Evolutionary conservation across 2,329 filamentous ascomycete genomes (phyloP).

Genomic region (Fusarium anguioides): DNA sequence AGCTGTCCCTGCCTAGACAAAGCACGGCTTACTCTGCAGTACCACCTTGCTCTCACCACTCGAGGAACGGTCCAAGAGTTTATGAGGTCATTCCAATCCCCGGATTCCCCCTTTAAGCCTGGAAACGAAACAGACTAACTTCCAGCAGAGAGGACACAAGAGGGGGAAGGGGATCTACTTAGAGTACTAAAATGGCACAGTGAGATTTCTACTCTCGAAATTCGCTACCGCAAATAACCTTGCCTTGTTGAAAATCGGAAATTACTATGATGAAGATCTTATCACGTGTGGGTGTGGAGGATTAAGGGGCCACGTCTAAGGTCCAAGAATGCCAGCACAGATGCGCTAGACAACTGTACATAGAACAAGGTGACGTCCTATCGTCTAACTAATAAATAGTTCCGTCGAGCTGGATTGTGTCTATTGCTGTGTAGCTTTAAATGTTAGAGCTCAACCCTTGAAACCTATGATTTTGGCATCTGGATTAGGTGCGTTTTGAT

Average conservation of each 20-base stretch:
- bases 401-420: not conserved
- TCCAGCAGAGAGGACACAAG: not conserved
- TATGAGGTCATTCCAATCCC: constrained; percentile 40
- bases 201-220: constrained; percentile 11
- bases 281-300: constrained; percentile 44
- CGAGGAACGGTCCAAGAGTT: constrained; percentile 6
- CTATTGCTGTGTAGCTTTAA: not conserved
- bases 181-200: constrained; percentile 7
- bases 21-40: constrained; percentile 11
- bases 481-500: not conserved
- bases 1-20: constrained; percentile 25
- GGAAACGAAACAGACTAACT: constrained; percentile 9
- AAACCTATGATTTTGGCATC: not conserved
- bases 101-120: constrained; percentile 24
- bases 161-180: constrained; percentile 3
- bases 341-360: constrained; percentile 11
- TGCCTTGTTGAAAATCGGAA: constrained; percentile 39
- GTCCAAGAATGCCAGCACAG: constrained; percentile 20
- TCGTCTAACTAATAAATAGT: not conserved
- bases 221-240: constrained; percentile 29
- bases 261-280: constrained; percentile 44
- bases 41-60: constrained; percentile 23
- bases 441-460: not conserved
- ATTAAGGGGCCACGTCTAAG: constrained; percentile 26
- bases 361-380: not conserved